These are phyloP conservation scores for Fraxinus sp. DNA, from an alignment of 305 asterid species.

Conservation along the genomic window DNA sequence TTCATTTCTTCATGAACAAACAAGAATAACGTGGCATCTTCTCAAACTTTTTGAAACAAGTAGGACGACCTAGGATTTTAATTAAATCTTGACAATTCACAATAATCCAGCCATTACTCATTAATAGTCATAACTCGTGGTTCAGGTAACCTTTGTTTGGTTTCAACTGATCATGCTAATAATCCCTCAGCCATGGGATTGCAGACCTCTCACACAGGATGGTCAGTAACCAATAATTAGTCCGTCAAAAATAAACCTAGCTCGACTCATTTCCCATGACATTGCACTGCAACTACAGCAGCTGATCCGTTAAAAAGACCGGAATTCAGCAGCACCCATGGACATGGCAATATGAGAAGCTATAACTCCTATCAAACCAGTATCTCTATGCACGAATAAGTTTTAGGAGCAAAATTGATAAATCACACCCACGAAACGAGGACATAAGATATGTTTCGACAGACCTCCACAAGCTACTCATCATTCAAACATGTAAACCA, in stretches of 20 bases:
- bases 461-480: neutral
- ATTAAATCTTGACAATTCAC: neutral
- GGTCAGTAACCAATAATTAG: neutral
- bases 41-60: neutral
- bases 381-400: constrained; percentile 39
- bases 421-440: constrained; percentile 15
- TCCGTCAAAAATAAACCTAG: neutral
- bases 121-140: neutral
- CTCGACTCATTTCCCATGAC: constrained; percentile 14
- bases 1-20: neutral
- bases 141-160: neutral
- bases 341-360: constrained; percentile 25
- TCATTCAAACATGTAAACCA: constrained; percentile 67
- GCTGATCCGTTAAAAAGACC: constrained; percentile 55
- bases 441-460: neutral
- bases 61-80: neutral
- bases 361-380: constrained; percentile 26
- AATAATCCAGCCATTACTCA: neutral
- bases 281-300: constrained; percentile 35
- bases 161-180: neutral
- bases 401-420: constrained; percentile 34
- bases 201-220: constrained; percentile 3
- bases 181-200: constrained; percentile 1
- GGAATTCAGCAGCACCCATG: constrained; percentile 55
- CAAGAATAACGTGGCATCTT: neutral